These are phyloP conservation scores for Ophiostoma populinum DNA, from an alignment of 2,329 filamentous ascomycete genomes.

Conservation along the genomic window DNA sequence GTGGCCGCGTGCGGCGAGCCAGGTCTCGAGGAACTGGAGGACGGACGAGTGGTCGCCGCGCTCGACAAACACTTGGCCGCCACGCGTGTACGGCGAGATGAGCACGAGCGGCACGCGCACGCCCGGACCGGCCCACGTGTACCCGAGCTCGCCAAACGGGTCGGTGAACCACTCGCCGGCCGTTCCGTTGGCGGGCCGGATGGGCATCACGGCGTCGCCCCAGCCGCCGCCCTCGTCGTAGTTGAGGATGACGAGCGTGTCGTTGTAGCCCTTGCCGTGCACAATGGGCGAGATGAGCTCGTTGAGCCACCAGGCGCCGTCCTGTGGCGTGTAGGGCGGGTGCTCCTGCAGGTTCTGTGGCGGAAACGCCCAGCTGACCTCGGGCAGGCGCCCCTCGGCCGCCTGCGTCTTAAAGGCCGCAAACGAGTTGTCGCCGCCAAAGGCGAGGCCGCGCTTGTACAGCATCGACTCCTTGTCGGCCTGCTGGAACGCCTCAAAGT, in stretches of 20 bases:
- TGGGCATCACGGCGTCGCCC: constrained; percentile 36
- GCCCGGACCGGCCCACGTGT: constrained; percentile 19
- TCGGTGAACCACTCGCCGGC: constrained; percentile 34
- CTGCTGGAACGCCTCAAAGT: constrained; percentile 34
- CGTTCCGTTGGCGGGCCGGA: constrained; percentile 29
- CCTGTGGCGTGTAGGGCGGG: constrained; percentile 32
- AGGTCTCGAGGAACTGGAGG: constrained; percentile 29
- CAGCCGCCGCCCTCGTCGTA: constrained; percentile 37
- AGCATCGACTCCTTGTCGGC: constrained; percentile 23
- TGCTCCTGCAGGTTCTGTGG: constrained; percentile 35
- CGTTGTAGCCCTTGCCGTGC: constrained; percentile 28
- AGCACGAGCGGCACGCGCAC: constrained; percentile 37
- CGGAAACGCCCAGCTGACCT: constrained; percentile 33
- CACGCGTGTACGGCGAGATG: constrained; percentile 37
- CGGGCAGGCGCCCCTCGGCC: constrained; percentile 31
- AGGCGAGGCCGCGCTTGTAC: constrained; percentile 28
- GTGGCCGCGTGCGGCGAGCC: constrained; percentile 17
- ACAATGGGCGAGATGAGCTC: constrained; percentile 32
- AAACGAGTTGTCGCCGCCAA: constrained; percentile 21
- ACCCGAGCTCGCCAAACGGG: constrained; percentile 22
- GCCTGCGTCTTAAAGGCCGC: constrained; percentile 32
- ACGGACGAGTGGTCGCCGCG: constrained; percentile 37
- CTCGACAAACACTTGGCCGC: constrained; percentile 34
- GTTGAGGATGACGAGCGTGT: constrained; percentile 31
- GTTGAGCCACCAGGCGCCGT: constrained; percentile 38